Conservation (phyloP, 1,139 yeast genomes). For the Zhuliangozyma blackwelliae region DNA sequence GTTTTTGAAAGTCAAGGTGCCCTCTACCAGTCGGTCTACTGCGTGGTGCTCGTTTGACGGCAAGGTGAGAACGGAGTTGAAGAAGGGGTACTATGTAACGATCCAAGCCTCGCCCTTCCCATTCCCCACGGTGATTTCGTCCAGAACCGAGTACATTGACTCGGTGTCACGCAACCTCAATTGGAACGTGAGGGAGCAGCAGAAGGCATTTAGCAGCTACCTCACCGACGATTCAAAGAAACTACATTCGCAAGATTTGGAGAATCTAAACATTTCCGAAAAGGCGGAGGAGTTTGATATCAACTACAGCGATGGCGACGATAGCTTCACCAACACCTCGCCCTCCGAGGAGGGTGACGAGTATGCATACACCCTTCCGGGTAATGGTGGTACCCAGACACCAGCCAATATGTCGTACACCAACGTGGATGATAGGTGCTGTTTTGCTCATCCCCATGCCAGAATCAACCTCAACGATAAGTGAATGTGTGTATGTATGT, state of each 20-base stretch:
- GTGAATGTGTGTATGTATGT: too few relatives aligned
- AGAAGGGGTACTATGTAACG: slow-evolving; percentile 72
- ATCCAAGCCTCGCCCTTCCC: slow-evolving; percentile 78
- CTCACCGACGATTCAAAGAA: slow-evolving; percentile 9
- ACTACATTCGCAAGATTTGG: slow-evolving; percentile 9
- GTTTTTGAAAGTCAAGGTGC: slow-evolving; percentile 72
- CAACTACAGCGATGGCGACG: slow-evolving; percentile 21
- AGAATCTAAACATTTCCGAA: slow-evolving; percentile 13
- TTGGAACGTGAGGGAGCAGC: slow-evolving; percentile 84
- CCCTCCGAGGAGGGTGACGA: slow-evolving; percentile 16
- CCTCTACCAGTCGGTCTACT: slow-evolving; percentile 61
- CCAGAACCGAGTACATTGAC: slow-evolving; percentile 75
- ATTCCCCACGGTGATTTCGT: slow-evolving; percentile 77
- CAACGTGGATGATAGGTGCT: slow-evolving; percentile 29
- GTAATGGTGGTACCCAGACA: slow-evolving; percentile 26
- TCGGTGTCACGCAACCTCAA: slow-evolving; percentile 78
- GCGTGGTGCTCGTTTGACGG: slow-evolving; percentile 96
- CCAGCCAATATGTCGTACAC: slow-evolving; percentile 24
- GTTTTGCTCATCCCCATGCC: slow-evolving; percentile 41
- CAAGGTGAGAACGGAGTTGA: slow-evolving; percentile 64
- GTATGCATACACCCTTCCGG: slow-evolving; percentile 19
- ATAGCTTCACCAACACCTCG: slow-evolving; percentile 10
- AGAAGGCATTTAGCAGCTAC: slow-evolving; percentile 54
- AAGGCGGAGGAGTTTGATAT: slow-evolving; percentile 27
- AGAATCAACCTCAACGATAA: slow-evolving; percentile 21